These are phyloP conservation scores for Nitzschia putrida DNA, from an alignment of 108 stramenopile genomes.

Conservation along the genomic window DNA sequence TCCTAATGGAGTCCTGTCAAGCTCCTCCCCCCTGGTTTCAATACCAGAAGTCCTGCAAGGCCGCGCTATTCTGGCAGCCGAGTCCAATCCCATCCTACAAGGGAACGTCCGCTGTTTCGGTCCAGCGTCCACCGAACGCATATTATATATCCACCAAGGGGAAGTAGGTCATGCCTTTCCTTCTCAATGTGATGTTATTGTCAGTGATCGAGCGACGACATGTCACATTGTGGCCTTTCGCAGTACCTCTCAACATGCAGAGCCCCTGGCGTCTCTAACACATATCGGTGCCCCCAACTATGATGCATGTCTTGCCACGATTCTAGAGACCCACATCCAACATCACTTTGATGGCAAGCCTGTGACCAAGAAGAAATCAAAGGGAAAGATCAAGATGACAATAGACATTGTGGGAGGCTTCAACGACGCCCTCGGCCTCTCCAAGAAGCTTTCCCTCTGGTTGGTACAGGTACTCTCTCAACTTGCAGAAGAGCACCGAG, in stretches of 20 bases:
- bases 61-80: neutral
- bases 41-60: neutral
- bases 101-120: neutral
- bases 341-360: conserved; percentile 42
- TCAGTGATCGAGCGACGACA: conserved; percentile 76
- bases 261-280: conserved; percentile 46
- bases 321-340: conserved; percentile 53
- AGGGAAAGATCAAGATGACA: conserved; percentile 16
- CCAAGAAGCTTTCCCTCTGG: conserved; percentile 51
- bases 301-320: conserved; percentile 51
- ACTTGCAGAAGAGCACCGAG: conserved; percentile 42
- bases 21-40: neutral
- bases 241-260: conserved; percentile 20
- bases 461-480: conserved; percentile 47
- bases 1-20: too few species aligned
- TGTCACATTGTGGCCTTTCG: conserved; percentile 79
- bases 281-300: conserved; percentile 68
- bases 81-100: neutral
- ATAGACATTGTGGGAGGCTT: conserved; percentile 80
- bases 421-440: conserved; percentile 49
- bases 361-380: neutral
- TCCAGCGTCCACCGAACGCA: neutral
- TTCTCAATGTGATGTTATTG: conserved; percentile 49
- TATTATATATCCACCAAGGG: conserved; percentile 52
- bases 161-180: conserved; percentile 48